A percentile compares a stretch with the other conserved stretches of the same genome.
phyloP scores from a whole-genome alignment of 805 yeast species.

The Saturnispora quitensis region DNA sequence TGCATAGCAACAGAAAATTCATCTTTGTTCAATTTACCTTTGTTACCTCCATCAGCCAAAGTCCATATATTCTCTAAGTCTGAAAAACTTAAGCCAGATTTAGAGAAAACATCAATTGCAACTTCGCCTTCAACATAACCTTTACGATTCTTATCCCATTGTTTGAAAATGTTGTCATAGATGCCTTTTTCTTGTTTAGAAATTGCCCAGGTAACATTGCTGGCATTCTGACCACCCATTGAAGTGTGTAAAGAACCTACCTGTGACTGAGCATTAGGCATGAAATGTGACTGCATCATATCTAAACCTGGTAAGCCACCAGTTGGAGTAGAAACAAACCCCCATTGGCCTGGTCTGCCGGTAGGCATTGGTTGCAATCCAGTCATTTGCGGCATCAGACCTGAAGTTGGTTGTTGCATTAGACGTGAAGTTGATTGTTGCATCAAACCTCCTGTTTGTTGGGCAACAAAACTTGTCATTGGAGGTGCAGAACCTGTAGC shows the following conservation, averaged over 20 bases:
- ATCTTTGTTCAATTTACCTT: constrained; percentile 78
- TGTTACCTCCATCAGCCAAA: constrained; percentile 70
- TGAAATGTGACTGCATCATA: constrained; percentile 56
- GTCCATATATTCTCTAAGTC: constrained; percentile 92
- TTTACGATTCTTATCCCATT: constrained; percentile 64
- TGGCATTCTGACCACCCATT: constrained; percentile 26
- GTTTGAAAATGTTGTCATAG: constrained; percentile 78
- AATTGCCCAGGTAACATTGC: constrained; percentile 71
- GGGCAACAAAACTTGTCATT: constrained; percentile 26
- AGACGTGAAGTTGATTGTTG: constrained; percentile 31
- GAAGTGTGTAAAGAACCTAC: constrained; percentile 20
- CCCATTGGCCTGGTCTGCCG: constrained; percentile 76
- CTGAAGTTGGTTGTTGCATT: constrained; percentile 26
- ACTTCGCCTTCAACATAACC: constrained; percentile 74
- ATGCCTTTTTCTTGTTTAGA: constrained; percentile 80
- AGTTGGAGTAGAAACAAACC: constrained; percentile 59
- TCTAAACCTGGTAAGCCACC: constrained; percentile 66
- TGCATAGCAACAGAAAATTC: constrained; percentile 98
- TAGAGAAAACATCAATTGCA: constrained; percentile 81
- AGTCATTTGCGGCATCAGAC: constrained; percentile 34
- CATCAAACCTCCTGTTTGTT: constrained; percentile 21
- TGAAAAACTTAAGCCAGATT: constrained; percentile 77
- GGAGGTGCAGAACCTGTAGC: constrained; percentile 29
- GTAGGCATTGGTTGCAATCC: constrained; percentile 43
- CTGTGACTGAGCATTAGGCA: constrained; percentile 39